Evolutionary conservation across 2,329 filamentous ascomycete species (phyloP), one percentile per base, ranked within the genome.

Genomic region (Spiromastix sp.): DNA sequence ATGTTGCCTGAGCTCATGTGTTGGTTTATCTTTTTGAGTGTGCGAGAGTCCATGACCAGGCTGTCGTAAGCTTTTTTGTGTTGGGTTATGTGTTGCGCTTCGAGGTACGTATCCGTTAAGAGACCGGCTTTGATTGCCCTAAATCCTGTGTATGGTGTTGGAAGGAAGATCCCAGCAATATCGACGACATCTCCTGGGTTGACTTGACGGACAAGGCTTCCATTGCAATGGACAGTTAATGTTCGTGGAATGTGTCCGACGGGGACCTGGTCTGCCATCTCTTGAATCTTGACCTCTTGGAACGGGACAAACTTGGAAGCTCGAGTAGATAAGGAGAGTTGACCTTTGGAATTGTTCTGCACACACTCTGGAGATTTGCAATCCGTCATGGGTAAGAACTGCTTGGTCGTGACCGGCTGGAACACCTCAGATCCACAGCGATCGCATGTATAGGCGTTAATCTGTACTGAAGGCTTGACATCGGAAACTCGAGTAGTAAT

Each of bases 31-130:
- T 86, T 79, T 40, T 79, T 77, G 36, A 93, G 74, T 6, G 93
- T 78, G 34, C 74, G 72, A 20, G 80, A 77, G 47, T 95, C 87
- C 47, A 95, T 76, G 18, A 79, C 73, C 67, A 95, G 85, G 51
- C 93, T 82, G 45, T 93, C 85, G 60, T 98, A 98, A 1, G 89
- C 87, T 63, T 95, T 94, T 67, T 98, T 98, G 72, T 98, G 91
- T 59, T 98, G 91, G 27, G 78, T 77, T 30, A 98, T 79, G 53
- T 93, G 73, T 56, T 98, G 91, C 4, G 89, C 91, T 63, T 98
- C 91, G 9, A 98, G 68, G 55, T 94, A 98, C 1, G 91, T 98
- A 53, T 98, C 91, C 21, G 91, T 98, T 42, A 98, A 66, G n/a
- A 98, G 74, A 39, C 91, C 91, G 17, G 91, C 91, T 47, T 83